A percentile compares a stretch with the other conserved stretches of the same genome.
Conservation (phyloP, 441 rosid genomes). For the Biscutella laevigata region DNA sequence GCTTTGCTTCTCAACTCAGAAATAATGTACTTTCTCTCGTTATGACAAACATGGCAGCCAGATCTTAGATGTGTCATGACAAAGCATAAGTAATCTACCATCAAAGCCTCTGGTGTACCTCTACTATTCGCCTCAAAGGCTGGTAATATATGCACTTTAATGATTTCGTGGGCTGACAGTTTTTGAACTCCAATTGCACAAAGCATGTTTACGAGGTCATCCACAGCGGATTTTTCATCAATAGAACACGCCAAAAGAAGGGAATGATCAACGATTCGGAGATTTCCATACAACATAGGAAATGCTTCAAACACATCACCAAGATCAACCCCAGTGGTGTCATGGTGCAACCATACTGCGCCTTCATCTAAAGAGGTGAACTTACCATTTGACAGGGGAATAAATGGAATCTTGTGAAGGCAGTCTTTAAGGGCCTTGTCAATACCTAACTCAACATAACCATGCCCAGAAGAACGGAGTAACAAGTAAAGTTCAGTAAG, state of each 20-base stretch:
- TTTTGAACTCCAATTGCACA: slow-evolving; percentile 66
- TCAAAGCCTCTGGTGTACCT: slow-evolving; percentile 32
- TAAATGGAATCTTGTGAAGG: slow-evolving; percentile 58
- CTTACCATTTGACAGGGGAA: slow-evolving; percentile 81
- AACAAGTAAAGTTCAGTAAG: slow-evolving; percentile 50
- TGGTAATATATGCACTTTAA: slow-evolving; percentile 70
- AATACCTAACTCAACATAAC: slow-evolving; percentile 24
- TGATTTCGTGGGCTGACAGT: slow-evolving; percentile 86
- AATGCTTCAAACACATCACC: slow-evolving; percentile 53
- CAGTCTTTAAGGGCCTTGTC: slow-evolving; percentile 36
- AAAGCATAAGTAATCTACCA: slow-evolving; percentile 80
- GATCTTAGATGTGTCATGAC: slow-evolving; percentile 85
- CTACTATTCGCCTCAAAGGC: slow-evolving; percentile 36
- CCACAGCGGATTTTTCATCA: slow-evolving; percentile 25
- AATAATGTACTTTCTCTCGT: slow-evolving; percentile 53
- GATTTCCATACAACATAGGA: slow-evolving; percentile 63
- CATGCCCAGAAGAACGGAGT: slow-evolving; percentile 42
- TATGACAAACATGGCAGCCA: slow-evolving; percentile 54
- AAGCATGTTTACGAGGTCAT: slow-evolving; percentile 59
- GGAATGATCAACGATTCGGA: slow-evolving; percentile 58
- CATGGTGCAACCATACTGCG: slow-evolving; percentile 76
- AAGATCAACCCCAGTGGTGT: slow-evolving; percentile 39
- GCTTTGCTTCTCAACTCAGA: slow-evolving; percentile 58
- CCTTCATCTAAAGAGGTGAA: slow-evolving; percentile 68
- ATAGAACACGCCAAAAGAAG: slow-evolving; percentile 46